phyloP scores from a whole-genome alignment of 129 eudicot genomes.

The Rutidosis leptorrhynchoides region DNA sequence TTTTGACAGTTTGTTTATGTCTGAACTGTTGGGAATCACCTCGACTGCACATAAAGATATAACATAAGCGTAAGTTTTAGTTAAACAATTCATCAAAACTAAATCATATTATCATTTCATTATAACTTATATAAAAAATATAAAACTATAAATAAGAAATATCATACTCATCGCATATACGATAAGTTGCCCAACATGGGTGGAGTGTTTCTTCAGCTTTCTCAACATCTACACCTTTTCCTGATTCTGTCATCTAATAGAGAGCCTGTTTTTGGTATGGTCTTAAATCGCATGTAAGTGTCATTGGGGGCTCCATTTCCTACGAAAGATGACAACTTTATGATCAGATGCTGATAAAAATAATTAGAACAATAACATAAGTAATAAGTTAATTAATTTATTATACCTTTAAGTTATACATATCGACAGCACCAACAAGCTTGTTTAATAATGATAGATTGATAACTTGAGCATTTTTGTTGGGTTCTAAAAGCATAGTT shows the following conservation, averaged over 20 bases:
- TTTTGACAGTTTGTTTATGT: too few relatives aligned
- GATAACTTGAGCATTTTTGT: conserved; percentile 46
- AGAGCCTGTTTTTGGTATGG: conserved; percentile 92
- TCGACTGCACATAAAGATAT: too few relatives aligned
- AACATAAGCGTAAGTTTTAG: too few relatives aligned
- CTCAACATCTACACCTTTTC: conserved; percentile 61
- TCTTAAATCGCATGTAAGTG: conserved; percentile 64
- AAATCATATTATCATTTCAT: neutral
- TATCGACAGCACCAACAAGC: conserved; percentile 84
- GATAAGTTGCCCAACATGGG: conserved; percentile 88
- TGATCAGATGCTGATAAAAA: neutral
- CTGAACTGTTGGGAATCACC: too few relatives aligned
- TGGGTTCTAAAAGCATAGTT: conserved; percentile 33
- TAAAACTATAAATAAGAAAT: neutral
- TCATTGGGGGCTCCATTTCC: conserved; percentile 48
- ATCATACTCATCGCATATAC: conserved; percentile 68
- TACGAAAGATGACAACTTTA: neutral
- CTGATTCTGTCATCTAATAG: conserved; percentile 78
- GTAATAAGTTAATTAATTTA: neutral
- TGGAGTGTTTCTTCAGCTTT: conserved; percentile 69
- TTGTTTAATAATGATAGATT: conserved; percentile 72
- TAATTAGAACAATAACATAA: neutral
- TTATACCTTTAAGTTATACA: conserved; percentile 66
- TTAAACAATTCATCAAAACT: too few relatives aligned
- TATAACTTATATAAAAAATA: neutral